Base-by-base conservation (phyloP, 768 basidiomycete species). In the Antrodiella citrinella region DNA sequence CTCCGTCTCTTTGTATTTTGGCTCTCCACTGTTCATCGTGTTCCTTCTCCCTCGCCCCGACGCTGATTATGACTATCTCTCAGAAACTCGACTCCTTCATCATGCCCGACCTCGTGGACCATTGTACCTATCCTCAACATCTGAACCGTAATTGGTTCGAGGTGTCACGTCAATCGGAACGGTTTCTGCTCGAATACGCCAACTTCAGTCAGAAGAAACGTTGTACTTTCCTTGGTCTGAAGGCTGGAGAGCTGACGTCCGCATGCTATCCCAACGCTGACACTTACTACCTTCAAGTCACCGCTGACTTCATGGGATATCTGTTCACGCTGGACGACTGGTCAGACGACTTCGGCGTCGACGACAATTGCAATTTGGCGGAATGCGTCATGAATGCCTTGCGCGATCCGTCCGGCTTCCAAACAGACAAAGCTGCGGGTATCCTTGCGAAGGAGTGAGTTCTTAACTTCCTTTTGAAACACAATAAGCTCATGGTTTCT, bases 161-260 rank as follows among this genome's bases (percentile, higher is more conserved):
- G 4, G 65, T 71, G 20, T 69, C 70, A 13, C 65, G 62, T 21
- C 61, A 67, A 46, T 70, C 70, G 3, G 71, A 70, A 38, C 45
- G 58, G 43, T 72, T 71, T 71, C 50, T 72, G 23, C 49, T 57
- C 52, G 51, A 54, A 26, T 49, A 57, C 45, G 58, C 62, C 48
- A 65, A 66, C 43, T 67, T 69, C 50, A 59, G 59, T 5, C 47
- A 52, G 24, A 67, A 63, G 51, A 67, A 65, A 41, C 53, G 49
- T n/a, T 51, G 46, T 18, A 53, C 52, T 26, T 73, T 85, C 47
- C 70, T 72, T 57, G 80, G 77, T 23, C 70, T 84, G 49, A 78
- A 82, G 53, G 80, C 80, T 11, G 81, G 83, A 41, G 78, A 82
- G 54, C 76, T 87, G 54, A 77, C 81, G 26, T 81, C 81, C 2